Percentiles rank a stretch among this genome's conserved stretches.
phyloP scores from a whole-genome alignment of 2,329 filamentous ascomycete genomes.

The Botryosphaeria dothidea region DNA sequence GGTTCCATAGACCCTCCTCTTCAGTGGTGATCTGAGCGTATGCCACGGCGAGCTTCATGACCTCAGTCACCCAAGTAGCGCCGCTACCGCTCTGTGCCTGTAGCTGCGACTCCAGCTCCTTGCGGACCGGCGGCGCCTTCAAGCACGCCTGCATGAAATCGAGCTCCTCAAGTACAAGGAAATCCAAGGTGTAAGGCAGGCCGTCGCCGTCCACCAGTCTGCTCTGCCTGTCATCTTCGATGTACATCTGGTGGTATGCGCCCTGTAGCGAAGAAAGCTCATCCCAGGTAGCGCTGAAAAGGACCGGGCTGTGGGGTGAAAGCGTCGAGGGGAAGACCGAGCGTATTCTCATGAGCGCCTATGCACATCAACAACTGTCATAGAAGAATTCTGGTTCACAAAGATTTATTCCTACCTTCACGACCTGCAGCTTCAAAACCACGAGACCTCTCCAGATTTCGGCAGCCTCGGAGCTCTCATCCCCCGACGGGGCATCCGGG shows the following conservation, averaged over 20 bases:
- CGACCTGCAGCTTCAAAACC: constrained; percentile 87
- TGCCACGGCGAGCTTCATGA: constrained; percentile 80
- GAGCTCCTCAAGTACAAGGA: constrained; percentile 88
- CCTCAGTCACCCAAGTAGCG: constrained; percentile 79
- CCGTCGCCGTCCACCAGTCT: constrained; percentile 86
- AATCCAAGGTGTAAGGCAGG: constrained; percentile 92
- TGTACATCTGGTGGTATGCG: constrained; percentile 80
- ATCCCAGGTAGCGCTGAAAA: constrained; percentile 88
- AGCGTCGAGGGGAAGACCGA: constrained; percentile 79
- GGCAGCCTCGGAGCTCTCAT: constrained; percentile 61
- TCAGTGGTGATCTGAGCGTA: constrained; percentile 91
- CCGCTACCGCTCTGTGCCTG: constrained; percentile 57
- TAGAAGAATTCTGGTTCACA: background rate
- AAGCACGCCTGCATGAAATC: constrained; percentile 93
- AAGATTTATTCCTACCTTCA: constrained; percentile 58
- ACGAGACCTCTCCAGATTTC: constrained; percentile 79
- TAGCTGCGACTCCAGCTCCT: constrained; percentile 82
- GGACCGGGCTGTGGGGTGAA: constrained; percentile 74
- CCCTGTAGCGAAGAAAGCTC: constrained; percentile 75
- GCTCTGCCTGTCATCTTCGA: constrained; percentile 81
- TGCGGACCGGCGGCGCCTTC: constrained; percentile 81
- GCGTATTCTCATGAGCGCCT: constrained; percentile 87
- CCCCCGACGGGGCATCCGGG: constrained; percentile 60
- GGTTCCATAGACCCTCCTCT: constrained; percentile 93
- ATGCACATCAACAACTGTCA: constrained; percentile 18